Base-by-base conservation (phyloP, 2,329 filamentous ascomycete genomes). In the Colletotrichum sp. region DNA sequence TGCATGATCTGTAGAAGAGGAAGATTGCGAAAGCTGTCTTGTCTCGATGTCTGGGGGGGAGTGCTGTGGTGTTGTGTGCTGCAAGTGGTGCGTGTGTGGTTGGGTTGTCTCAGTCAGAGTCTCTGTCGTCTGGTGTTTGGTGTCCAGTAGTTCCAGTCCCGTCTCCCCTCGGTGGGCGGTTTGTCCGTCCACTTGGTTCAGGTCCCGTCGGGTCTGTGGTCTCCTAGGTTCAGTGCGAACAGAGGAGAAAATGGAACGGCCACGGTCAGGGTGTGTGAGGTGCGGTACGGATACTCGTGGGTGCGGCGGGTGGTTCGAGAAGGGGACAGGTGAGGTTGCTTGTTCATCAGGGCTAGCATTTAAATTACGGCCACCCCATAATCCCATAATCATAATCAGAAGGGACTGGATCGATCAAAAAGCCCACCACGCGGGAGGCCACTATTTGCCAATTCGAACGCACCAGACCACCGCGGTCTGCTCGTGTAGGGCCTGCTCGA, bases 361-460 rank as follows among this genome's bases (percentile, higher is more conserved):
- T 73, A 75, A 75, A 75, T 75, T 75, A 73, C 72, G 70, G 70
- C 63, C 70, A 75, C 73, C 72, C 73, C 70, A 75, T 75, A 67
- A 75, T 73, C 61, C 66, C 67, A 69, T 60, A 67, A 61, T 75
- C 61, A 72, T 71, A 75, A 75, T 60, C 57, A 63, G 57, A 75
- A 26, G 43, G 69, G 69, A 63, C 63, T 66, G 68, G 69, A 63
- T 72, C 61, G 73, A 72, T 72, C 67, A 59, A 61, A 60, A 72
- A 28, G 63, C 63, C 60, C 67, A 66, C 72, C 52, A 43, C 61
- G 72, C 48, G 72, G 60, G 60, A 74, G 67, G 72, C 72, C 72
- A 74, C 72, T 60, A 28, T 71, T 60, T 74, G 26, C 60, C 48
- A 48, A 43, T 26, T 61, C n/a, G 21, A 59, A 60, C 55, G 61